Conservation (phyloP, 768 basidiomycete genomes). For the Tricholoma sp. region DNA sequence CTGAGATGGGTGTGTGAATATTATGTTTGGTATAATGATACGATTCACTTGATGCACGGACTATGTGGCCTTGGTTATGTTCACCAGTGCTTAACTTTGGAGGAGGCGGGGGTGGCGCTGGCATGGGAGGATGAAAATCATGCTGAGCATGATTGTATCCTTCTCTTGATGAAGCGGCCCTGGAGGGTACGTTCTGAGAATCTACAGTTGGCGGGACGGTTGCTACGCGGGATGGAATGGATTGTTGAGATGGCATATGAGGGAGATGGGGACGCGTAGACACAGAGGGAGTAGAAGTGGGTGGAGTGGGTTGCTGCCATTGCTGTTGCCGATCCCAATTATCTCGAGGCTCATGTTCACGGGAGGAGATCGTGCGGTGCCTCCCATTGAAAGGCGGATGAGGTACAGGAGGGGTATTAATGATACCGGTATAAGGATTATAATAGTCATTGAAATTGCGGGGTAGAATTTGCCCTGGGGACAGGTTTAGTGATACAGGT, state of each 20-base stretch:
- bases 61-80: neutral
- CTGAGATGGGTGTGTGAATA: neutral
- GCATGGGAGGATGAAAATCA: neutral
- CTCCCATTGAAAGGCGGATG: neutral
- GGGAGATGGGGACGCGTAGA: neutral
- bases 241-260: neutral
- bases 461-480: slow-evolving; percentile 55
- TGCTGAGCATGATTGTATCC: neutral
- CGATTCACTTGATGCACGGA: neutral
- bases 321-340: neutral
- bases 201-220: neutral
- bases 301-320: neutral
- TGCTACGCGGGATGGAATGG: neutral
- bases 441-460: slow-evolving; percentile 24
- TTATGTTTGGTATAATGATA: neutral
- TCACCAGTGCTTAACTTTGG: neutral
- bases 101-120: neutral
- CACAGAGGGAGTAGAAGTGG: neutral
- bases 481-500: slow-evolving; percentile 45
- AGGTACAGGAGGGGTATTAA: neutral
- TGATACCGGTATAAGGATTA: neutral
- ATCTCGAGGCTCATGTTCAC: neutral
- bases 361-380: neutral
- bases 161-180: neutral
- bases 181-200: neutral